phyloP scores from a whole-genome alignment of 805 yeast species.

The Candida vaughaniae region DNA sequence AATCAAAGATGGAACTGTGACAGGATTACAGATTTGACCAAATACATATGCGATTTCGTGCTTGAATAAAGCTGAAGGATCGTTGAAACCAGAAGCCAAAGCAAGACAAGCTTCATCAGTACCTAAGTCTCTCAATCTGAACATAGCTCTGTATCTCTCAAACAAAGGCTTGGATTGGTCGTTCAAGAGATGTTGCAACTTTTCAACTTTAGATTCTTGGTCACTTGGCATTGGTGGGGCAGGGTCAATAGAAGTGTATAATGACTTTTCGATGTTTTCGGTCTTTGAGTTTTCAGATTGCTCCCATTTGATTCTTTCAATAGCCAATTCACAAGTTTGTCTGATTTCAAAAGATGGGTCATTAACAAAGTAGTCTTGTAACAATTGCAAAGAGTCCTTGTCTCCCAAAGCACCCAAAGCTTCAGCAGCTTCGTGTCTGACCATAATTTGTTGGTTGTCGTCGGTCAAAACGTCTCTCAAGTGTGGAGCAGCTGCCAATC shows the following conservation, averaged over 20 bases:
- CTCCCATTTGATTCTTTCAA: constrained; percentile 93
- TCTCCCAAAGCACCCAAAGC: constrained; percentile 97
- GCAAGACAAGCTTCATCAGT: constrained; percentile 92
- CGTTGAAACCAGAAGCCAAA: constrained; percentile 84
- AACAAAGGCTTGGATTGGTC: constrained; percentile 78
- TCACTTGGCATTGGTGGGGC: constrained; percentile 92
- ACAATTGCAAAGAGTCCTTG: constrained; percentile 61
- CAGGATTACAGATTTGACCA: constrained; percentile 95
- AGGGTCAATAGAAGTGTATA: constrained; percentile 90
- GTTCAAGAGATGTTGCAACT: constrained; percentile 67
- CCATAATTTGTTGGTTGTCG: constrained; percentile 82
- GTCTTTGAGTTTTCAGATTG: constrained; percentile 60
- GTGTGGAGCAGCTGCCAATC: constrained; percentile 71
- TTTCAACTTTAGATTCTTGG: constrained; percentile 54
- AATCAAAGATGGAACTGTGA: constrained; percentile 82
- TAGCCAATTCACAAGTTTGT: constrained; percentile 97
- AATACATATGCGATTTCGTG: constrained; percentile 98
- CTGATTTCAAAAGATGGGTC: constrained; percentile 88
- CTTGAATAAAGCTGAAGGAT: constrained; percentile 89
- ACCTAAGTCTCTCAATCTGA: constrained; percentile 92
- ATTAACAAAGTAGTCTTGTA: constrained; percentile 59
- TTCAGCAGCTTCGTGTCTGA: constrained; percentile 99
- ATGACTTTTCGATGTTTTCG: constrained; percentile 72
- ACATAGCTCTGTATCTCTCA: constrained; percentile 97
- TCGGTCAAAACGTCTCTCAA: constrained; percentile 70